Conservation (phyloP, 202 grass and related monocot species). For the Eragrostis tef region DNA sequence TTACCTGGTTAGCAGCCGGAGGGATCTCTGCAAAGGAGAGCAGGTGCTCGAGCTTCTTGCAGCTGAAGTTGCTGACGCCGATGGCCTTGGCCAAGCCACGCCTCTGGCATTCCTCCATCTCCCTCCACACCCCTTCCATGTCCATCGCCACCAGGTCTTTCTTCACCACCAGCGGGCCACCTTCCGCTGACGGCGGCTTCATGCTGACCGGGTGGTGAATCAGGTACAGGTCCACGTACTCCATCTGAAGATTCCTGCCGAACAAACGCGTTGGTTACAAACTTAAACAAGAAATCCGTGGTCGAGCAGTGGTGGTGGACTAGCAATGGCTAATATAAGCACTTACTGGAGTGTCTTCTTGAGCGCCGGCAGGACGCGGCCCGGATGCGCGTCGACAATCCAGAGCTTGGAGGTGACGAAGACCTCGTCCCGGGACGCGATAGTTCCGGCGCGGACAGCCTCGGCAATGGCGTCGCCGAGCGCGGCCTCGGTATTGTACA, state of each 20-base stretch:
- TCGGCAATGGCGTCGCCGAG: conserved; percentile 43
- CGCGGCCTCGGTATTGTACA: conserved; percentile 41
- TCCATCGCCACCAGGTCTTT: conserved; percentile 28
- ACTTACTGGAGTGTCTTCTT: conserved; percentile 26
- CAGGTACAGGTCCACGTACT: conserved; percentile 62
- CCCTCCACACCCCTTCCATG: conserved; percentile 49
- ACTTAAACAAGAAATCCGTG: not conserved
- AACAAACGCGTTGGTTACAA: not conserved
- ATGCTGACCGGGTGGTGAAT: conserved; percentile 48
- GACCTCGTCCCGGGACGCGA: conserved; percentile 49
- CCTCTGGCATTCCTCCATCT: conserved; percentile 56
- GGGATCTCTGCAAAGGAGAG: conserved; percentile 43
- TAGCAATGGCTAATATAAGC: not conserved
- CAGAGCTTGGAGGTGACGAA: conserved; percentile 74
- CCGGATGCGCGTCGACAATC: conserved; percentile 39
- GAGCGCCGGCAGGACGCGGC: conserved; percentile 46
- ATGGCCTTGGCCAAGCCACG: conserved; percentile 41
- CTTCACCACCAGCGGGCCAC: not conserved
- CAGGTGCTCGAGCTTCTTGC: conserved; percentile 56
- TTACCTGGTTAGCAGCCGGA: conserved; percentile 59
- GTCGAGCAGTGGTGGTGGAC: no score
- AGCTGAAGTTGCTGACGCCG: conserved; percentile 63
- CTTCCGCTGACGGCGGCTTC: not conserved
- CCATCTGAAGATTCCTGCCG: conserved; percentile 36
- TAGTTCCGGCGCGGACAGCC: conserved; percentile 21